Evolutionary conservation across 768 basidiomycete genomes (phyloP), one percentile per base, ranked within the genome.

Genomic region (Lactifluus pinguis): DNA sequence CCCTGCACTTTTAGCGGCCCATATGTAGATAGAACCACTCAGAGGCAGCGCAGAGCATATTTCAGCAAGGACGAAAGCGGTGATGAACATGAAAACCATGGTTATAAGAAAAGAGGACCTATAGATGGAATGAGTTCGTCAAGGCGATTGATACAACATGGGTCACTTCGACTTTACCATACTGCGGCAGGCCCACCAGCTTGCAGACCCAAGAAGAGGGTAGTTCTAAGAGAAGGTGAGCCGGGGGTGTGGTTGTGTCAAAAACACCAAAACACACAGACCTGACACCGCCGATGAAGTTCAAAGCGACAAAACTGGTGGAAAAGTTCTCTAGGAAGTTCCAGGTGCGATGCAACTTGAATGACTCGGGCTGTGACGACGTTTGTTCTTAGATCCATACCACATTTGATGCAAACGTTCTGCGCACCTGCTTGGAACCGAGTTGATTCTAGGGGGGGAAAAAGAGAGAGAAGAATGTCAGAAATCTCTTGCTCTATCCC

Each of bases 1-100:
- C 2, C 93, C 93, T 5, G 91, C 93, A 68, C 91, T 92, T 69
- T 92, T 92, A 17, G 92, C 92, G 0, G 92, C 89, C 93, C 93
- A 95, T 52, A 93, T 85, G 72, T 95, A 95, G 71, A 97, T 95
- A 8, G 92, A 94, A 3, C 93, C 93, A 58, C 88, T 90, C 53
- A 93, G 72, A 5, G 89, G 88, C 32, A 94, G 77, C 6, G 92
- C 89, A 44, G 92, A 94, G 72, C 92, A 95, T 55, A 95, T 85
- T 70, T 95, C 93, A 19, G 93, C 92, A 41, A 95, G 77, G 45
- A 92, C 85, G 10, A 83, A 84, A 1, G 92, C 92, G 7, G 89
- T 93, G 55, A 95, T 91, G 65, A 79, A 80, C 90, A 93, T 92
- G 71, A 92, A 91, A 48, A 93, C 70, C 70, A 92, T 80, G 7